Evolutionary conservation across 2,329 filamentous ascomycete genomes (phyloP), one percentile per base, ranked within the genome.

Genomic region (Daldinia eschscholtzii): DNA sequence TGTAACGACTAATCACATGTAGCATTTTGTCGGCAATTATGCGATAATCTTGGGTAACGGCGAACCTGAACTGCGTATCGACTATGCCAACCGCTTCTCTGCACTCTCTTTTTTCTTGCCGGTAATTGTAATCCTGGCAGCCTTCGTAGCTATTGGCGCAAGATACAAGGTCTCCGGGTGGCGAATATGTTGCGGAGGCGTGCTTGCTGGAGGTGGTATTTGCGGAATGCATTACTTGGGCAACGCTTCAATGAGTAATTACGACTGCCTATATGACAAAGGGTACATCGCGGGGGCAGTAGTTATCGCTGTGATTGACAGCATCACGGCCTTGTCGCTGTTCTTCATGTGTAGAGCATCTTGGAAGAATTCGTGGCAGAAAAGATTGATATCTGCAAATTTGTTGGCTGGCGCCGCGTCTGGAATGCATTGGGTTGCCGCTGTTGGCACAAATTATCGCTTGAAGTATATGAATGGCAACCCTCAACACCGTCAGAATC

Each of bases 141-240:
- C 93, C 20, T 94, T 97, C 75, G 85, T 91, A 66, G 85, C 89
- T 37, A 88, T 92, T 50, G 92, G 89, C 5, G 84, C 86, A 30
- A 86, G 86, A 73, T 87, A 87, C 69, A 82, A 78, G 30, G 84
- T 91, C 13, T 86, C 85, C 18, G 87, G 87, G 80, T 80, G 85
- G 79, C 86, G 89, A 50, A 85, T 92, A 10, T 76, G 85, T 6
- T 76, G 88, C 4, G 91, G 91, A 7, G 93, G 93, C 6, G 76
- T 88, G 1, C 83, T 94, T 48, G 91, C 91, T 1, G 93, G 93
- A 13, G 83, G 89, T 4, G 90, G 92, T 23, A 90, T 96, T 57
- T 93, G 91, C 67, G 92, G 91, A 35, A 96, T 97, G 93, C 92
- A 97, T 78, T 97, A 96, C 75, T 83, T 95, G 18, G 93, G 93